These are phyloP conservation scores for Powellomyces hirtus DNA, from an alignment of 192 early-diverging fungal species.

Conservation along the genomic window DNA sequence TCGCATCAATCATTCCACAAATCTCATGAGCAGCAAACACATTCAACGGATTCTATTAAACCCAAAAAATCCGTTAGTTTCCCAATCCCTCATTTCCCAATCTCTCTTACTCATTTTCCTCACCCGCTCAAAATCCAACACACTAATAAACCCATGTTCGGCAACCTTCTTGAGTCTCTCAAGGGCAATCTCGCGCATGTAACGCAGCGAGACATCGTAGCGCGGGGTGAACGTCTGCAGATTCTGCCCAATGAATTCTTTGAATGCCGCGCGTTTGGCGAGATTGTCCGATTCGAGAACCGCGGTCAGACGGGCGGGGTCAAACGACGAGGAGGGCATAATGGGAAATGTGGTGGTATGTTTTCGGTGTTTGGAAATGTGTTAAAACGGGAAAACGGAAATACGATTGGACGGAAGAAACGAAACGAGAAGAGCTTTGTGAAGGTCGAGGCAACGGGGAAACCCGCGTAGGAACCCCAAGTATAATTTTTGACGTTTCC, in stretches of 20 bases:
- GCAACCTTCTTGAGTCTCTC: slow-evolving; percentile 44
- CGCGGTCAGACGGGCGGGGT: slow-evolving; percentile 27
- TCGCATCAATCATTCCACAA: slow-evolving; percentile 70
- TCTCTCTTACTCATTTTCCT: background rate
- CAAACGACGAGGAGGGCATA: slow-evolving; percentile 8
- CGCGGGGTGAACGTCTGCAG: slow-evolving; percentile 52
- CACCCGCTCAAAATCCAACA: slow-evolving; percentile 58
- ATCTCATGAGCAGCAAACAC: slow-evolving; percentile 62
- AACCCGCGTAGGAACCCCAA: too few species aligned
- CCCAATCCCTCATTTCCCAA: background rate
- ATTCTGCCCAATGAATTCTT: slow-evolving; percentile 27
- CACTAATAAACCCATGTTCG: slow-evolving; percentile 26
- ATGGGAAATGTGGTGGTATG: background rate
- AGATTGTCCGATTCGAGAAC: slow-evolving; percentile 41
- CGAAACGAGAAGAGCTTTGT: too few species aligned
- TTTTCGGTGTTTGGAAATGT: background rate
- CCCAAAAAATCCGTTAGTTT: background rate
- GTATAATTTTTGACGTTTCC: too few species aligned
- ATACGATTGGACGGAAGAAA: too few species aligned
- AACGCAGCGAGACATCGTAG: slow-evolving; percentile 59
- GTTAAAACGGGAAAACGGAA: background rate
- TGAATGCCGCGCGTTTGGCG: slow-evolving; percentile 32
- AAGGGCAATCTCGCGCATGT: slow-evolving; percentile 63
- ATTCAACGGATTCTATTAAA: slow-evolving; percentile 28
- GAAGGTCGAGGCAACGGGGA: too few species aligned